These are phyloP conservation scores for Lecanicillium sp. DNA, from an alignment of 2,329 filamentous ascomycete genomes.

Conservation along the genomic window DNA sequence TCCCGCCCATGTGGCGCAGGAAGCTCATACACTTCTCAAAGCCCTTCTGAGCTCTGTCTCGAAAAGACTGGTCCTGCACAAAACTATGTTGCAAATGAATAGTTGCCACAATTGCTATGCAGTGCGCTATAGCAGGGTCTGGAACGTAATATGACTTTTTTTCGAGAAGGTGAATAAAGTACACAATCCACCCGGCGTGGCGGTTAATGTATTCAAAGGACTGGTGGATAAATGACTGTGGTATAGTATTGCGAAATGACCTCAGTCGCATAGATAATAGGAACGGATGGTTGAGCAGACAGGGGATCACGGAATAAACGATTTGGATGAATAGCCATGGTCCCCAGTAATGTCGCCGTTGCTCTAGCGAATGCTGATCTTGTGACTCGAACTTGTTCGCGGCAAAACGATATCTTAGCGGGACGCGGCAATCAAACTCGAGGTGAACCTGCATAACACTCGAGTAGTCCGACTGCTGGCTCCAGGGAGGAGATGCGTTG, in stretches of 20 bases:
- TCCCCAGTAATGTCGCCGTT: constrained; percentile 41
- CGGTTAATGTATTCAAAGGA: constrained; percentile 41
- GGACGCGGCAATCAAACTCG: constrained; percentile 42
- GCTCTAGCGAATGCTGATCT: constrained; percentile 30
- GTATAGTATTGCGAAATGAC: constrained; percentile 42
- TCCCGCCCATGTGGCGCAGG: constrained; percentile 14
- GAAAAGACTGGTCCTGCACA: constrained; percentile 19
- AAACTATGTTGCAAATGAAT: constrained; percentile 47
- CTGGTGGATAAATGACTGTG: constrained; percentile 45
- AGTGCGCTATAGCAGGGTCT: constrained; percentile 27
- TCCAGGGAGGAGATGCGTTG: constrained; percentile 31
- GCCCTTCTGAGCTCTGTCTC: constrained; percentile 15
- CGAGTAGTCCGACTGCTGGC: constrained; percentile 42
- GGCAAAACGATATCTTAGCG: constrained; percentile 40
- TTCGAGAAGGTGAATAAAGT: constrained; percentile 39
- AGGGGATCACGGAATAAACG: constrained; percentile 43
- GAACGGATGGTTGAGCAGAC: constrained; percentile 45
- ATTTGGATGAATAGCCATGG: constrained; percentile 45
- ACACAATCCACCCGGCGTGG: constrained; percentile 44
- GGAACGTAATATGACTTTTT: constrained; percentile 33
- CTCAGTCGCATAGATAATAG: constrained; percentile 41
- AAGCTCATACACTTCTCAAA: constrained; percentile 20
- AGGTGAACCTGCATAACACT: constrained; percentile 40
- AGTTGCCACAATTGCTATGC: constrained; percentile 42
- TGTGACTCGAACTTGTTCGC: constrained; percentile 36